Base-by-base conservation (phyloP, 768 basidiomycete species). In the Auriculariales sp. region DNA sequence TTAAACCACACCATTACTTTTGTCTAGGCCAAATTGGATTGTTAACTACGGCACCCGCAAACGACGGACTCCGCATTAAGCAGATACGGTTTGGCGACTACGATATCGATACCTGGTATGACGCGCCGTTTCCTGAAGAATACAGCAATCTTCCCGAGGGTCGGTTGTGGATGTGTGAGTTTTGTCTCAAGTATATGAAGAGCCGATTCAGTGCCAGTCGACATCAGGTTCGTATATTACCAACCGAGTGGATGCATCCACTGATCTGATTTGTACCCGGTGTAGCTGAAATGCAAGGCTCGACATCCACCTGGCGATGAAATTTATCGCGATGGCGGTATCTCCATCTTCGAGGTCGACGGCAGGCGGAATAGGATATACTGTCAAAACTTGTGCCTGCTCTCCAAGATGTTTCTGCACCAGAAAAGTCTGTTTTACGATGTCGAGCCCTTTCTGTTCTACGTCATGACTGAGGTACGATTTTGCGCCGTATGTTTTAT, bases 331-430 rank as follows among this genome's bases (percentile, higher is more conserved):
- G 94, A 98, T 63, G 83, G 82, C 22, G 62, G 61, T 28, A 70
- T 98, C 35, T 93, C 91, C 4, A 83, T 99, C 53, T 99, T 94
- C 59, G 95, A 99, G 63, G 93, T 99, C 27, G 95, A 98, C 63
- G 95, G 95, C 39, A 78, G 95, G 57, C 90, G 91, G 69, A 97
- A 94, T 72, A 99, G 98, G 87, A 98, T 98, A 59, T 99, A 97
- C 64, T 98, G 95, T 63, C 95, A 99, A 63, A 98, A 99, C 64
- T 75, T 99, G 25, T 98, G 94, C 65, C 72, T 98, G 52, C 73
- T 98, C 32, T 94, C 94, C 51, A 97, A 95, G 66, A 97, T 97
- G 93, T 98, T 98, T 66, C 77, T 98, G 56, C 91, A 97, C 63
- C 92, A 95, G 70, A 98, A 98, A 65, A 97, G 93, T 15, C 77